Evolutionary conservation across 768 basidiomycete genomes (phyloP), one percentile per base, ranked within the genome.

Genomic region (Tylopilus felleus): DNA sequence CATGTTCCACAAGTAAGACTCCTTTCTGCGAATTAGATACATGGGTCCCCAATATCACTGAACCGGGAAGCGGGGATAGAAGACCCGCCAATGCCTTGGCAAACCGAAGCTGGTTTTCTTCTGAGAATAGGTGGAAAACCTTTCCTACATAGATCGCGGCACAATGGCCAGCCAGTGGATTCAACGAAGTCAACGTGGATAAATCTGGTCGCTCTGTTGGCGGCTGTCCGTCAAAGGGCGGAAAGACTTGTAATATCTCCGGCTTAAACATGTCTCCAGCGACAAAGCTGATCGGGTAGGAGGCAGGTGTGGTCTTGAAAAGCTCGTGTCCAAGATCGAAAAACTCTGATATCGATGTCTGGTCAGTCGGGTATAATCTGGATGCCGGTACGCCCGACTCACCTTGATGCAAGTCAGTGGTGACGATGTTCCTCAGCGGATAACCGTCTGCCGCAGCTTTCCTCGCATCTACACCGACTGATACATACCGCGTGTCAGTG

Each of bases 241-340:
- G 62, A 0, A 62, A 58, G 14, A 74, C 68, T 17, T 58, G 53
- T 19, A 85, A 73, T 31, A 79, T 66, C 0, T 59, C 52, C 10
- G 75, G 66, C 29, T 29, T 29, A 10, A 29, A 29, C 7, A 70
- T 72, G 58, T 86, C 77, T 1, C 85, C 85, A 4, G 73, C 63
- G 22, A 87, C 52, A 61, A 86, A 85, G 0, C 69, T 65, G 77
- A 12, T 56, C 1, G 81, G 80, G 65, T 81, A 85, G 0, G 77
- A 72, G 28, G 75, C 73, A 0, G 77, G 75, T 0, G 78, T 81
- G 3, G 79, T 75, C 48, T 65, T 77, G 73, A 86, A 88, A 14
- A 88, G 71, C 19, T 78, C 75, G 54, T 86, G 83, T 1, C 84
- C 83, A 9, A 78, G 67, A 6, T 79, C 71, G 79, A 80, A 82